Evolutionary conservation across 495 filamentous ascomycete genomes (phyloP).

Genomic region (Aspergillus avenaceus): DNA sequence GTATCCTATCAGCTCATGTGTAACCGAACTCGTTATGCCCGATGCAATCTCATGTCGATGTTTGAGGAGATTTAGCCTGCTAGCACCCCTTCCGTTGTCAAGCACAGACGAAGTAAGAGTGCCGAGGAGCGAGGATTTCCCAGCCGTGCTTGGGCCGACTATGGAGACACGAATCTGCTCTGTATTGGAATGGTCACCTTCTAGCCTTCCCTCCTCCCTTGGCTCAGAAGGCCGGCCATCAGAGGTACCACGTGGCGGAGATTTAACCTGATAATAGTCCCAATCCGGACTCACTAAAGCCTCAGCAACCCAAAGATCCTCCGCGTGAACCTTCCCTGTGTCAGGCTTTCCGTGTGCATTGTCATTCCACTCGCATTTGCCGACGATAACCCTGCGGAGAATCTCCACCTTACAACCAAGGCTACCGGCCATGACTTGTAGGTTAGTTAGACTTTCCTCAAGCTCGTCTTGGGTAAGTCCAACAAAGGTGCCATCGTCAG

Average conservation of each 20-base stretch:
- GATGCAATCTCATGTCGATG: conserved; percentile 93
- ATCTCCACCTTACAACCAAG: conserved; percentile 87
- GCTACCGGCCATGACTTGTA: conserved; percentile 86
- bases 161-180: conserved; percentile 89
- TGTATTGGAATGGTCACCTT: conserved; percentile 37
- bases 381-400: conserved; percentile 77
- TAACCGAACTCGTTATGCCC: conserved; percentile 87
- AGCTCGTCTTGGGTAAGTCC: conserved; percentile 89
- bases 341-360: conserved; percentile 20
- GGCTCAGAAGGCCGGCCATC: neutral
- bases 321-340: conserved; percentile 30
- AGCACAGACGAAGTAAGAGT: conserved; percentile 81
- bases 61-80: conserved; percentile 78
- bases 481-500: conserved; percentile 89
- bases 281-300: conserved; percentile 68
- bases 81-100: conserved; percentile 90
- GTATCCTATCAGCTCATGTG: conserved; percentile 91
- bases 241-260: neutral
- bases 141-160: conserved; percentile 85
- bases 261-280: conserved; percentile 30
- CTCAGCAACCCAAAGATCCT: conserved; percentile 82
- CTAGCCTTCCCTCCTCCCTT: neutral
- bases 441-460: conserved; percentile 78
- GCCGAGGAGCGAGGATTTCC: conserved; percentile 88
- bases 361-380: conserved; percentile 76